Evolutionary conservation across 2,329 filamentous ascomycete genomes (phyloP), one percentile per base, ranked within the genome.

Genomic region (Diaporthe amygdali): DNA sequence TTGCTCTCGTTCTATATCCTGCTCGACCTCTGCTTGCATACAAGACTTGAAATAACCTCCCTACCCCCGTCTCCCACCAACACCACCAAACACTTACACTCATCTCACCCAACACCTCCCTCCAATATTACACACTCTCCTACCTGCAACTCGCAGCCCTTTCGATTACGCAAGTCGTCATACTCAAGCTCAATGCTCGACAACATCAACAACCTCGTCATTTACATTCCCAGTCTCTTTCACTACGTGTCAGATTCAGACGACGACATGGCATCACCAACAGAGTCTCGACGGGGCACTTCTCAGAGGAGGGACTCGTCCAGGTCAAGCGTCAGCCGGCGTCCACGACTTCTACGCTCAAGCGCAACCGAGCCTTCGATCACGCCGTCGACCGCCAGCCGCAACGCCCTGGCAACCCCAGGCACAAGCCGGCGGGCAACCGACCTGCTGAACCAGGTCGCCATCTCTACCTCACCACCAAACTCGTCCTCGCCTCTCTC

Each of bases 321-420:
- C 25, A 82, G 83, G 51, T 78, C 81, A 39, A 72, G 67, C 63
- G 77, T 79, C 70, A 79, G 82, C 70, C 82, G 86, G 74, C 83
- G 88, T 71, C 89, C 89, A 44, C 84, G 85, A 64, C 82, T 90
- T 51, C 81, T 90, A 52, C 83, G 89, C 71, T 86, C 88, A 34
- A 84, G 83, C 68, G 86, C 85, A 39, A 90, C 88, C 14, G 88
- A 88, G 72, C 88, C 89, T 5, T 89, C 87, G 34, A 85, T 90
- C 74, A 90, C 87, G 15, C 84, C 86, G 5, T 88, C 87, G 39
- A 88, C 86, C 74, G 85, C 85, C 41, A 87, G 85, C 72, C 82
- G 85, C 67, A 85, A 86, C 69, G 83, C 88, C 47, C 79, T 89
- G 54, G 84, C 85, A 17, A 85, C 80, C 66, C 82, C 86, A 2